A percentile compares a stretch with the other conserved stretches of the same genome.
These are phyloP conservation scores for Hsuehochloa calcarea DNA, from an alignment of 176 grass and related monocot species.

Conservation along the genomic window DNA sequence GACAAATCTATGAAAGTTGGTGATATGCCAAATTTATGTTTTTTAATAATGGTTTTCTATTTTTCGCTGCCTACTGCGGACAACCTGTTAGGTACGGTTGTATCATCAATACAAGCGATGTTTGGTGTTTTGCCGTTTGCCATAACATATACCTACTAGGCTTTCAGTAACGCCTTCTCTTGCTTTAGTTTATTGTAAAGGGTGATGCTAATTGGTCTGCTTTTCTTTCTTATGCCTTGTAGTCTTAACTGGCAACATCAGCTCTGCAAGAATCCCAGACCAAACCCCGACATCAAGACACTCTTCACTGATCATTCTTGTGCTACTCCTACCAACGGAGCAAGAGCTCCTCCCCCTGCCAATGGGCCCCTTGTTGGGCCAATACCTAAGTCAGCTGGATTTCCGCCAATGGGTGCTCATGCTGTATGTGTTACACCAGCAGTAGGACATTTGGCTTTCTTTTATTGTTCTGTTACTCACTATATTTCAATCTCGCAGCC, in stretches of 20 bases:
- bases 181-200: constrained; percentile 15
- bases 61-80: background rate
- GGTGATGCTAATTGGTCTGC: constrained; percentile 1
- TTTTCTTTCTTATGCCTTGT: constrained; percentile 30
- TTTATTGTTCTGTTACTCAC: constrained; percentile 13
- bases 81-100: background rate
- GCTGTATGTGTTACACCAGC: constrained; percentile 46
- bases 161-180: background rate
- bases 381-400: constrained; percentile 89
- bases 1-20: background rate
- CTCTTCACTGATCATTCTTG: constrained; percentile 98
- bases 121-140: constrained; percentile 25
- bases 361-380: constrained; percentile 93
- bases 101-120: constrained; percentile 11
- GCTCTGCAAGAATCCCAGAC: constrained; percentile 98
- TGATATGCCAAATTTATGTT: background rate
- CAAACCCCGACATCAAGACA: constrained; percentile 98
- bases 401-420: constrained; percentile 91
- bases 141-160: background rate
- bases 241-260: constrained; percentile 99
- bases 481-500: constrained; percentile 50
- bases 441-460: background rate
- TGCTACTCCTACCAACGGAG: constrained; percentile 80
- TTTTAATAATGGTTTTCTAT: background rate
- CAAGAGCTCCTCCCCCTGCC: constrained; percentile 69